Evolutionary conservation across 2,329 filamentous ascomycete species (phyloP), one percentile per base, ranked within the genome.

Genomic region (Neurospora crassa): DNA sequence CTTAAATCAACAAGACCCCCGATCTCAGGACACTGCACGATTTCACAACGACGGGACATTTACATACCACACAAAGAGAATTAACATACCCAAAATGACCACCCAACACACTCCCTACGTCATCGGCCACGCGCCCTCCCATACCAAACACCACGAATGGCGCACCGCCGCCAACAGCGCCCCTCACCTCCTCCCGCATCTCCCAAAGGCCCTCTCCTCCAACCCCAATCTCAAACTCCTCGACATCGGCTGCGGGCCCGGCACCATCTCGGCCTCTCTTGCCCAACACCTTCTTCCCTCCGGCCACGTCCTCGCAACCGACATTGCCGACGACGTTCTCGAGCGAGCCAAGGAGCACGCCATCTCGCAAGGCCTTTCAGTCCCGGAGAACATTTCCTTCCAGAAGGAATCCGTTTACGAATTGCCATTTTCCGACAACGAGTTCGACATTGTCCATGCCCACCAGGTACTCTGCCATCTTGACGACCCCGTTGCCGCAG

Each of bases 211-310:
- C 34, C 77, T 79, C 75, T 73, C 71, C 20, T 77, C 12, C 10
- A 72, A 70, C n/a, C 70, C 71, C 10, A 16, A 34, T 40, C 68
- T 73, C 37, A 45, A 41, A 7, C 67, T 84, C 68, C 80, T 85
- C 71, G 83, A 84, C 72, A 77, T 84, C 67, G 83, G 83, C 70
- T 82, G 82, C 74, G 83, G 83, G 0, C 81, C 83, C 2, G 84
- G 83, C 6, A 82, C 81, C 42, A 84, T 86, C 73, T 81, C 83
- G 2, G 77, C 78, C 3, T 81, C 80, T 7, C 76, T 85, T 18
- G 80, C 80, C 20, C 77, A 78, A 40, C 29, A 69, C 41, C 77
- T 81, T 68, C 80, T 81, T 8, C 79, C 80, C 1, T 63, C 79
- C 7, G 83, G 82, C 20, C 73, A 76, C 14, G 75, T 82, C 4